Evolutionary conservation across 2,329 filamentous ascomycete species (phyloP), one percentile per base, ranked within the genome.

Genomic region (Xylaria sp.): DNA sequence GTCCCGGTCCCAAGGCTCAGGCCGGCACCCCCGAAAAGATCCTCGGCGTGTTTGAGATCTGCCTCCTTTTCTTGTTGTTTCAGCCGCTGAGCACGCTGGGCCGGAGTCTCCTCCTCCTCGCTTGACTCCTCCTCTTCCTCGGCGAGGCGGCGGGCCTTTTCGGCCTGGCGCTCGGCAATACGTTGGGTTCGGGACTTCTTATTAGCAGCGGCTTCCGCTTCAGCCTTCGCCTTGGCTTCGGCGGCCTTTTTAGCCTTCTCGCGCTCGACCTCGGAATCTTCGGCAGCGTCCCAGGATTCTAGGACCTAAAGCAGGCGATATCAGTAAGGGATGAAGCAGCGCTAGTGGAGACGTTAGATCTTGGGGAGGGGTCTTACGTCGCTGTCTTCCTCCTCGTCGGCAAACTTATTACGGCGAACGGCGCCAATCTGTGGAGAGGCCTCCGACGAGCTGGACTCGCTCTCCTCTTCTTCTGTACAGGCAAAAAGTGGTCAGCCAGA

Each of bases 271-370:
- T 99, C 96, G 71, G 94, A 97, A 84, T 99, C 96, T 79, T 98
- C 96, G 75, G 93, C 94, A 68, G 93, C 95, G 78, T 98, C 94
- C 96, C 96, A 99, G 41, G 93, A 95, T 70, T 99, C 96, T 78
- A 98, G 89, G 66, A 98, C 93, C 91, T 97, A 73, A 2, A 18
- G 52, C 18, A 28, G 20, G 20, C 28, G 48, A 46, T 63, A 69
- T 65, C 65, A 60, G 52, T 56, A 62, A 66, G 68, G 70, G 7
- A 18, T 8, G 32, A 68, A 66, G 68, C 65, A 59, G 55, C 52
- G 28, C 59, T 23, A 28, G 61, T 23, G 37, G 55, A 37, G 34
- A 37, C 34, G 10, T 37, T 9, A 37, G 34, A 37, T 37, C 34
- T 37, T 23, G 7, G 39, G 25, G 34, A 15, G 15, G n/a, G 13